Base-by-base conservation (phyloP, 176 grass and related monocot genomes). In the Triticum turgidum region DNA sequence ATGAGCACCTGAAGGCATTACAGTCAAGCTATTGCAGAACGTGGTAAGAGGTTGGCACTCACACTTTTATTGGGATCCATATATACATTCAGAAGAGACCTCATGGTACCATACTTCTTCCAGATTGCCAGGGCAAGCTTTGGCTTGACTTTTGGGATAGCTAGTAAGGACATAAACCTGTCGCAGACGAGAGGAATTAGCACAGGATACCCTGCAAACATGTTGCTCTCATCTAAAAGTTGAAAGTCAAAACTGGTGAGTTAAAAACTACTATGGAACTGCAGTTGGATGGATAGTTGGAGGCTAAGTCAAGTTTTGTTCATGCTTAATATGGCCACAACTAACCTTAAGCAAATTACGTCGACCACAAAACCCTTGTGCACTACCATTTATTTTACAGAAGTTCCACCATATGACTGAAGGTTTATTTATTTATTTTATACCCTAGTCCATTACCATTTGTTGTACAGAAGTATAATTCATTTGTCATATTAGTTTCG, bases 121-220 rank as follows among this genome's bases (percentile, higher is more conserved):
- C 41, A 76, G 39, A 99, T 94, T 27, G 94, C 89, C 58, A 91
- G 34, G 47, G 92, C 97, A 62, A 91, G 11, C 77, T 77, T 87
- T 42, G 92, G 54, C 64, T 88, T 83, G 54, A 96, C 86, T 74
- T 83, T 88, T 0, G 97, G 97, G 82, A 96, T 99, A 20, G 94
- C 88, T 61, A 99, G 52, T 73, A 99, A 82, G 21, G 94, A 86
- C 85, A 96, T 99, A 24, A 99, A 89, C 97, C 97, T 99, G 86
- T 64, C 47, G 62, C 7, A 3, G 29, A 61, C 44, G 65, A 61
- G 51, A 80, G 39, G 34, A 79, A 79, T 70, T 44, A 79, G 76
- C 44, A 85, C 8, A 41, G 21, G 15, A 59, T 35, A 76, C 22
- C 15, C 22, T 29, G 15, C 33, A 61, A 59, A 83, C 34, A 24